Conservation (phyloP, 768 basidiomycete species). For the Lactarius deliciosus region DNA sequence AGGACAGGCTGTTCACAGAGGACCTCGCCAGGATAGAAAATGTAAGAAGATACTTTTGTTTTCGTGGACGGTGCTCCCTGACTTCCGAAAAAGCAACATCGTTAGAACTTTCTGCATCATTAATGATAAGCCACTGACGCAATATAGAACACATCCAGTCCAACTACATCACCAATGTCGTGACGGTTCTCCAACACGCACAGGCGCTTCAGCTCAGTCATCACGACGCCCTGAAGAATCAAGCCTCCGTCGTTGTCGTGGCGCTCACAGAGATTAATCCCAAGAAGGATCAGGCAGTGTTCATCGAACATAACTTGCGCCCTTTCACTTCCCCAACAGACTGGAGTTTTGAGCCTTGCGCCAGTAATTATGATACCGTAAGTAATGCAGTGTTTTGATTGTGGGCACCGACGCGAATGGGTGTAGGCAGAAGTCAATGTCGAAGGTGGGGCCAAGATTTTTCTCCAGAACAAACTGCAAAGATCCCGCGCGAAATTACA, state of each 20-base stretch:
- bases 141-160: slow-evolving; percentile 66
- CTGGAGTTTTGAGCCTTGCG: slow-evolving; percentile 75
- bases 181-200: slow-evolving; percentile 54
- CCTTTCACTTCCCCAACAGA: slow-evolving; percentile 63
- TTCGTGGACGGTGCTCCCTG: slow-evolving; percentile 10
- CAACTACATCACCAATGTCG: slow-evolving; percentile 55
- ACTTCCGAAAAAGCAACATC: slow-evolving; percentile 56
- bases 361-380: slow-evolving; percentile 74
- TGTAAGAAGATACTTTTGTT: slow-evolving; percentile 45
- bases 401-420: background rate
- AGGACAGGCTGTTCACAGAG: slow-evolving; percentile 67
- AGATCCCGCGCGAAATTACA: slow-evolving; percentile 59
- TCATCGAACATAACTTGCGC: slow-evolving; percentile 68
- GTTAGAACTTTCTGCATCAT: slow-evolving; percentile 41
- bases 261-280: slow-evolving; percentile 55
- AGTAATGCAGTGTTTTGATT: slow-evolving; percentile 31
- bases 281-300: slow-evolving; percentile 64
- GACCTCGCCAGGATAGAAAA: slow-evolving; percentile 71
- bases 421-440: slow-evolving; percentile 57
- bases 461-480: slow-evolving; percentile 76
- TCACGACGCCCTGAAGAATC: slow-evolving; percentile 56
- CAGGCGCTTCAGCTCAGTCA: slow-evolving; percentile 60
- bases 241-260: slow-evolving; percentile 46
- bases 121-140: slow-evolving; percentile 17
- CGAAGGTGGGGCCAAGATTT: slow-evolving; percentile 70